Evolutionary conservation across 768 basidiomycete species (phyloP).

Genomic region (Hypholoma sublateritium): DNA sequence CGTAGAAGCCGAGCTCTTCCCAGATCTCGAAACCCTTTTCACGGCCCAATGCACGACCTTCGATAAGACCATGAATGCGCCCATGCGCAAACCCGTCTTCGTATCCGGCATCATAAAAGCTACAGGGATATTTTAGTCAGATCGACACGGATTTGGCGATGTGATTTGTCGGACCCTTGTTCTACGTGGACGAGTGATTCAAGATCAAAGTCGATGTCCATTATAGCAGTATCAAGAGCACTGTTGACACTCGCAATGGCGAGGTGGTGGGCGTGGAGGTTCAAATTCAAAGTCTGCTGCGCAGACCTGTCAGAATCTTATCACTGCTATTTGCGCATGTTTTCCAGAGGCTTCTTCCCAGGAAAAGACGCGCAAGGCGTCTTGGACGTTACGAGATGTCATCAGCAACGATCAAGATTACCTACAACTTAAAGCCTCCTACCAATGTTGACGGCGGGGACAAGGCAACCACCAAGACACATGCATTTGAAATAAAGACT

Average conservation of each 20-base stretch:
- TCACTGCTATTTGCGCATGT: conserved; percentile 13
- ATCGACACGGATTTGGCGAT: background rate
- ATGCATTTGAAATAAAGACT: conserved; percentile 12
- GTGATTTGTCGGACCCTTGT: conserved; percentile 46
- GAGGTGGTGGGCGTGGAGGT: background rate
- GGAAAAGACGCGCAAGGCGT: background rate
- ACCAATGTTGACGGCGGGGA: conserved; percentile 3
- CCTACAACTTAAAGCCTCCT: conserved; percentile 22
- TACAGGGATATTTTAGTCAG: conserved; percentile 24
- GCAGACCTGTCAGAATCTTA: conserved; percentile 14
- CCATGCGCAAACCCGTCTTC: conserved; percentile 82
- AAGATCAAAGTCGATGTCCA: conserved; percentile 49
- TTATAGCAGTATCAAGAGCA: conserved; percentile 11
- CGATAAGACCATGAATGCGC: conserved; percentile 84
- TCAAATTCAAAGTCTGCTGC: background rate
- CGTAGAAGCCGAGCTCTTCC: conserved; percentile 95
- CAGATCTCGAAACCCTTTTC: conserved; percentile 95
- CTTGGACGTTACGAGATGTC: background rate
- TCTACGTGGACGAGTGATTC: conserved; percentile 62
- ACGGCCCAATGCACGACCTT: conserved; percentile 85
- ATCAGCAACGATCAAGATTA: conserved; percentile 20
- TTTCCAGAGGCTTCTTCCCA: background rate
- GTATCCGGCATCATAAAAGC: conserved; percentile 83
- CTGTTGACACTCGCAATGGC: background rate
- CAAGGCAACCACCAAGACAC: conserved; percentile 8